These are phyloP conservation scores for Colletotrichum chrysophilum DNA, from an alignment of 2,329 filamentous ascomycete genomes.

Conservation along the genomic window DNA sequence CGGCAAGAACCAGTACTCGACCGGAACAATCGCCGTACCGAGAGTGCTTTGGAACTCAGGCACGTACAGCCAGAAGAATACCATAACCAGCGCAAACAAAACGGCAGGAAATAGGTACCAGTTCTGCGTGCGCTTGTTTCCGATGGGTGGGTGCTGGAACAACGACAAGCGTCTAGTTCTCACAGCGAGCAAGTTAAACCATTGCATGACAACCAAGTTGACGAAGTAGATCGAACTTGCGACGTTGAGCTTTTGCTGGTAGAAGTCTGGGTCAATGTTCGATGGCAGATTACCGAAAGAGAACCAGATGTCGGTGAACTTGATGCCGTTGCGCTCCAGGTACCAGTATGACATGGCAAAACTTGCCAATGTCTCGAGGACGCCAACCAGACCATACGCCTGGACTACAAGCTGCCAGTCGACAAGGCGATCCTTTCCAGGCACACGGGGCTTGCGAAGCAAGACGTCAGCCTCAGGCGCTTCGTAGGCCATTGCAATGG, in stretches of 20 bases:
- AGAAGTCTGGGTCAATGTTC: constrained; percentile 57
- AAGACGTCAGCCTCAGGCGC: constrained; percentile 79
- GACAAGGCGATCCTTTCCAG: constrained; percentile 74
- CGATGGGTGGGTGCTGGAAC: constrained; percentile 73
- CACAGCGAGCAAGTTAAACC: constrained; percentile 76
- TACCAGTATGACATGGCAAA: constrained; percentile 75
- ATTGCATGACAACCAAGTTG: constrained; percentile 82
- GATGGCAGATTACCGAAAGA: constrained; percentile 62
- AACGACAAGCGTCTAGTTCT: constrained; percentile 70
- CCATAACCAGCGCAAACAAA: constrained; percentile 70
- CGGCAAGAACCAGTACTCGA: constrained; percentile 79
- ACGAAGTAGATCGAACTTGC: constrained; percentile 81
- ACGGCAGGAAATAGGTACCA: constrained; percentile 74
- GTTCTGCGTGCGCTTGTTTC: constrained; percentile 71
- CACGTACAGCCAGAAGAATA: constrained; percentile 74
- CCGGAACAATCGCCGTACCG: constrained; percentile 66
- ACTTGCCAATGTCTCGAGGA: constrained; percentile 64
- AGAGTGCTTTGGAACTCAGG: constrained; percentile 67
- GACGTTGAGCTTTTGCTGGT: constrained; percentile 61
- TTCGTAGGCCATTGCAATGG: constrained; percentile 78
- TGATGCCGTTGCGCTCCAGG: constrained; percentile 64
- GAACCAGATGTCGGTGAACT: constrained; percentile 72
- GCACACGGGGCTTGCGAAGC: constrained; percentile 69
- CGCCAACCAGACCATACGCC: constrained; percentile 73
- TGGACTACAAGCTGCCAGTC: constrained; percentile 76